Percentiles rank a stretch among this genome's conserved stretches.
Evolutionary conservation across 1,284 basidiomycete genomes (phyloP).

Genomic region (Porodaedalea pini): DNA sequence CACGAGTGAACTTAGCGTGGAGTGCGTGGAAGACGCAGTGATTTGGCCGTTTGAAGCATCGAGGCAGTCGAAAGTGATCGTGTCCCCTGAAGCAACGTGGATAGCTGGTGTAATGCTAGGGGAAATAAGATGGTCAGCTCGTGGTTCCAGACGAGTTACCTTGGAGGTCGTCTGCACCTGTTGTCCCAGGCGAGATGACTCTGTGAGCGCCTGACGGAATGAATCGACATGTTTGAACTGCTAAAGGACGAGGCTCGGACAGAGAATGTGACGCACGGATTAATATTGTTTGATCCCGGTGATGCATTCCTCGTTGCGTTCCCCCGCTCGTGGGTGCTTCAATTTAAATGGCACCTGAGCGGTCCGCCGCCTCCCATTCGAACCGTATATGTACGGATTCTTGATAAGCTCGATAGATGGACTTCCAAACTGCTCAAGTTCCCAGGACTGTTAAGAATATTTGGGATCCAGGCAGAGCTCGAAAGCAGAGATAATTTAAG

Average conservation of each 20-base stretch:
- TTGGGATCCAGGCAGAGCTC: neutral
- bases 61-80: conserved; percentile 54
- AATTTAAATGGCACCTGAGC: no score
- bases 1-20: conserved; percentile 37
- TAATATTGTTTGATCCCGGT: no score
- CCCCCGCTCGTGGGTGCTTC: no score
- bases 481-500: no score
- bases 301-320: no score
- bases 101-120: conserved; percentile 48
- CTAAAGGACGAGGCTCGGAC: neutral
- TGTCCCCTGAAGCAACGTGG: conserved; percentile 48
- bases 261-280: neutral
- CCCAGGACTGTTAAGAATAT: no score
- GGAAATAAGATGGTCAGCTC: neutral
- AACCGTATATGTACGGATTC: neutral
- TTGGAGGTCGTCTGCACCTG: conserved; percentile 35
- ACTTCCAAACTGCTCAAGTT: no score
- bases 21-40: conserved; percentile 38
- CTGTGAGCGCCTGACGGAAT: conserved; percentile 47
- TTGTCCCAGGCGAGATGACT: conserved; percentile 56
- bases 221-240: conserved; percentile 44
- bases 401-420: no score
- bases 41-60: conserved; percentile 63
- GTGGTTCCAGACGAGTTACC: neutral
- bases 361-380: no score